Conservation (phyloP, 2,329 filamentous ascomycete genomes). For the Colletotrichum costaricense region DNA sequence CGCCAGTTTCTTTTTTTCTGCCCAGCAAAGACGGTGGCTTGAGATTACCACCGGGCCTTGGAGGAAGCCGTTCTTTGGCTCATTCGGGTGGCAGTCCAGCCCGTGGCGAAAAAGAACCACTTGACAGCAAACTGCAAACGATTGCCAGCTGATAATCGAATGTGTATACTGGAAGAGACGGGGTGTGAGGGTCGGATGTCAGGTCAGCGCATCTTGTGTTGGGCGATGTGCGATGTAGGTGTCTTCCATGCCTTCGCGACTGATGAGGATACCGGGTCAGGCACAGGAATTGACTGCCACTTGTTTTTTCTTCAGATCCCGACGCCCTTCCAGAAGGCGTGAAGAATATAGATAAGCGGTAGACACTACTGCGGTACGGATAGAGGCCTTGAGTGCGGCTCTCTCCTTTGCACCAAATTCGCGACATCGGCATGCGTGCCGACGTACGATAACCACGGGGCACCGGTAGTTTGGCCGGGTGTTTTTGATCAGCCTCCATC, state of each 20-base stretch:
- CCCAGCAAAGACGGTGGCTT: constrained; percentile 10
- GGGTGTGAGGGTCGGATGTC: background rate
- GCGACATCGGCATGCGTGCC: background rate
- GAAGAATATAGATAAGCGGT: background rate
- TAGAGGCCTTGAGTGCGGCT: constrained; percentile 8
- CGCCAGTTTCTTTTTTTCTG: background rate
- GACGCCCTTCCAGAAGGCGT: constrained; percentile 19
- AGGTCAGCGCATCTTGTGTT: background rate
- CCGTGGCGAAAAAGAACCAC: background rate
- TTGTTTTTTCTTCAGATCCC: background rate
- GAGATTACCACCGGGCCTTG: background rate
- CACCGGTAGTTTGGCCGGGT: background rate
- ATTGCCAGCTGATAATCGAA: background rate
- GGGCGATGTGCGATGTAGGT: background rate
- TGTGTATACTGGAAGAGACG: background rate
- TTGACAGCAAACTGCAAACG: constrained; percentile 23
- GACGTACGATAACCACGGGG: background rate
- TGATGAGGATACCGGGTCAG: background rate
- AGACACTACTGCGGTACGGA: background rate
- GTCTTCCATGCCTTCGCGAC: background rate
- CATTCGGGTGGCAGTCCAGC: constrained; percentile 6
- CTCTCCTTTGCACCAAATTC: constrained; percentile 6
- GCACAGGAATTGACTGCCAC: background rate
- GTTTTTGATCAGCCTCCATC: constrained; percentile 1
- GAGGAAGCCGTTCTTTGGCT: constrained; percentile 8